Evolutionary conservation across 805 yeast species (phyloP), one percentile per base, ranked within the genome.

Genomic region (Priceomyces carsonii): DNA sequence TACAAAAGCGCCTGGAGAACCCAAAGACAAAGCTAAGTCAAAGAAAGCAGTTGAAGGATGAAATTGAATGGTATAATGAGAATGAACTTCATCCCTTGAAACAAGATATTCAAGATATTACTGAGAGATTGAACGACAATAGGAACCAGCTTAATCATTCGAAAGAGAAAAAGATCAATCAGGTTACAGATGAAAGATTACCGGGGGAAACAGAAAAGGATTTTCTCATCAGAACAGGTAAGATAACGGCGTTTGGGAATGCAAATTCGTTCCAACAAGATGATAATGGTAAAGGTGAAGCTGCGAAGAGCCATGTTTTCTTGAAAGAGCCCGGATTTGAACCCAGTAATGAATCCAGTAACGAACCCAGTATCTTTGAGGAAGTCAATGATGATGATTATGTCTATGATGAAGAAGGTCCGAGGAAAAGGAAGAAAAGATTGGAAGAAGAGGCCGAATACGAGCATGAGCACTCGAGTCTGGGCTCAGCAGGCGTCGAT

Each of bases 241-340:
- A 88, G 55, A 78, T 89, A 37, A 93, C 99, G 0, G 98, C 98
- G 0, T 93, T 93, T 66, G 95, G 96, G 8, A 76, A 77, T 19
- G 62, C 77, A 14, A 69, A 71, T 26, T 81, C 78, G 2, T 84
- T 87, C 47, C 70, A 65, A 12, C 70, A 69, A 25, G 64, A 55
- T 10, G 62, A 55, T n/a, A 58, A 51, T 7, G 61, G 55, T 9
- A 59, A 50, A 1, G 44, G 41, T 1, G 48, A 36, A 4, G 30
- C 36, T n/a, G 36, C 18, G 9, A 36, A 50, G 28, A 62, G 67
- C 12, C 82, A 77, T 48, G 69, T 66, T 37, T 52, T 66, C 35
- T 57, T 79, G 33, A 47, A 73, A 19, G 66, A 68, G 8, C 84
- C 85, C 0, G 82, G 83, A 1, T 57, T 75, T 30, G 60, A 29